Base-by-base conservation (phyloP, 106 monocot genomes). In the Alisma plantagoaquatica region DNA sequence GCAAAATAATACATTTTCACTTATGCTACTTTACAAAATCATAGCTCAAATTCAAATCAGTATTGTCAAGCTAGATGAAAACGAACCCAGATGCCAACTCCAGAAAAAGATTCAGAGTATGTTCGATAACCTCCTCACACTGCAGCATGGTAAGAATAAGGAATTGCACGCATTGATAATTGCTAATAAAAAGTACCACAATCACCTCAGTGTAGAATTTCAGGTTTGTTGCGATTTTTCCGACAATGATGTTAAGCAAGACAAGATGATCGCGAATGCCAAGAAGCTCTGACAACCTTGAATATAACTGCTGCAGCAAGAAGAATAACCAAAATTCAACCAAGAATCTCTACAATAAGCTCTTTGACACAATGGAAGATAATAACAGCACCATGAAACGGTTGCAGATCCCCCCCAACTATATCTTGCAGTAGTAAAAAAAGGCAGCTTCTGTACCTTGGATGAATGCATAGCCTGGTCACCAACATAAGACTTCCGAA, bases 401-500 rank as follows among this genome's bases (percentile, higher is more conserved):
- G 14, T 7, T 38, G 14, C 9, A 38, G 14, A 38, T 14, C 35
- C 6, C 35, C 6, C 14, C 6, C 35, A 7, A 38, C 35, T 14
- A 38, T 38, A 38, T 7, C 9, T 6, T 38, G 14, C 9, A 38
- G 35, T 38, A 51, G 49, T 27, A 31, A 24, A n/a, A 62, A 25
- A 5, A 38, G 49, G 8, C 29, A 46, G 18, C 46, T 17, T 48
- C 23, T 9, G 21, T 78, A 90, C 96, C 85, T 90, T 89, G 19
- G 96, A 89, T 63, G 96, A 84, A 79, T 90, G 96, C 74, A 98
- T 79, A 28, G 96, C 89, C 70, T 90, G 90, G 38, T 98, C 96
- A 41, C 96, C 96, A 60, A 98, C 90, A 85, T 98, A 98, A 14
- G 96, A 82, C 73, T 77, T 98, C 12, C 96, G 75, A 54, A 98